These are phyloP conservation scores for Podospora pseudoanserina DNA, from an alignment of 495 filamentous ascomycete species.

Conservation along the genomic window DNA sequence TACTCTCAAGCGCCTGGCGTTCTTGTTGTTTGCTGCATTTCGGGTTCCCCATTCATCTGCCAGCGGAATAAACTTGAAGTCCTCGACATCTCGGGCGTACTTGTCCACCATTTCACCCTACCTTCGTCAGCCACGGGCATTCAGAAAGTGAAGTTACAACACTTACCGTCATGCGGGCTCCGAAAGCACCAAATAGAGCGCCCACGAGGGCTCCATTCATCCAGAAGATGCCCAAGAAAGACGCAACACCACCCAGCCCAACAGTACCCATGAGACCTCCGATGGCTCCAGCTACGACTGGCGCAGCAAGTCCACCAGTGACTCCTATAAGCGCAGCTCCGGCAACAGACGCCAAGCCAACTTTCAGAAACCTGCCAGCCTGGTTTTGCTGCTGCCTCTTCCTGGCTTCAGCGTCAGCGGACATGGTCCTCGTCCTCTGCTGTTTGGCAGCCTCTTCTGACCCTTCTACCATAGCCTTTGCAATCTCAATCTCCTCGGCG, in stretches of 20 bases:
- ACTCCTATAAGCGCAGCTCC: slow-evolving; percentile 84
- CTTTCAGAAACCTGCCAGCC: slow-evolving; percentile 70
- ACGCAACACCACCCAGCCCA: slow-evolving; percentile 77
- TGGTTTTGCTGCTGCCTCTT: slow-evolving; percentile 62
- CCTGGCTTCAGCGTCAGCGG: slow-evolving; percentile 64
- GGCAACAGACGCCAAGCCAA: slow-evolving; percentile 80
- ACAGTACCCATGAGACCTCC: slow-evolving; percentile 83
- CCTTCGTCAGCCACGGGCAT: not conserved
- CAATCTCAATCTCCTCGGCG: slow-evolving; percentile 66
- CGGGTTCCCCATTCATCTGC: slow-evolving; percentile 44
- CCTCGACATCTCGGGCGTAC: slow-evolving; percentile 80
- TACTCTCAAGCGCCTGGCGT: slow-evolving; percentile 61
- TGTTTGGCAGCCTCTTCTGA: slow-evolving; percentile 29
- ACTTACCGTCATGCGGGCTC: slow-evolving; percentile 73
- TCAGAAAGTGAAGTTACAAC: not conserved
- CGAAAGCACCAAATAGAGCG: slow-evolving; percentile 82
- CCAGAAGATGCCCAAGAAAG: slow-evolving; percentile 77
- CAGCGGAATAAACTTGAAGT: slow-evolving; percentile 82
- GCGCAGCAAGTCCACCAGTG: slow-evolving; percentile 83
- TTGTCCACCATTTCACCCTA: slow-evolving; percentile 71
- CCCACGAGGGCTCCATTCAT: slow-evolving; percentile 79
- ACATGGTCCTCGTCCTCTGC: slow-evolving; percentile 50
- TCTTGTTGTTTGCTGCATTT: slow-evolving; percentile 27
- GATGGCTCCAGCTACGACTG: slow-evolving; percentile 80
- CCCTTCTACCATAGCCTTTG: slow-evolving; percentile 61